Base-by-base conservation (phyloP, 352 stramenopile species). In the Globisporangium paroecandrum region DNA sequence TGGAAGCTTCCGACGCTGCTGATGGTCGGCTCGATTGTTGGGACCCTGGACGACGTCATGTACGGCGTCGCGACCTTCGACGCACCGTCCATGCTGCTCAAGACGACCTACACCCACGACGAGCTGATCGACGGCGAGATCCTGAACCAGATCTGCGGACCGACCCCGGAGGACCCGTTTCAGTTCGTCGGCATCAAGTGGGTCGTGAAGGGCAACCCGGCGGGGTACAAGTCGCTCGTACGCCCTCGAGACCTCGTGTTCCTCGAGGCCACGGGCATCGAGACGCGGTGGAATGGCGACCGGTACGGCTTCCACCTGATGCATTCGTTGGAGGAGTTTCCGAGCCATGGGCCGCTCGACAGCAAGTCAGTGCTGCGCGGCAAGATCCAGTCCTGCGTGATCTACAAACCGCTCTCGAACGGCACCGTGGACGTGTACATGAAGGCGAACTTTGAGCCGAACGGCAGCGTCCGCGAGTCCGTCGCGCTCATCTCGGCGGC, bases 1-100 rank as follows among this genome's bases (percentile, higher is more conserved):
- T 57, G 9, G 22, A 46, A 18, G 49, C 4, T 76, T 15, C 81
- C 79, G 1, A 85, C 75, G n/a, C 68, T 91, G 57, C 62, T 87
- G 18, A 70, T 87, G 43, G 69, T 86, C 15, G 83, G 83, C 6
- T 78, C 80, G 6, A 58, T 90, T 22, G 64, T 76, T 7, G 80
- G 82, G 8, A 74, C 66, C 22, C 65, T 92, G 34, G 78, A 92
- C 41, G 82, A 90, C 61, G 65, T 88, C 57, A 86, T 92, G 78
- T 90, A 86, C 62, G 81, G 77, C 27, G 41, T 75, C 10, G 69
- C 77, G 29, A 73, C 77, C 25, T 72, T 73, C n/a, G 76, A 76
- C 25, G 73, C 83, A 13, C 75, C 80, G 24, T 69, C 73, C 9
- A 85, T 89, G 58, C 73, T 78, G 41, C 74, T 89, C 59, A 84